phyloP scores from a whole-genome alignment of 2,329 filamentous ascomycete genomes.

The Pseudopyricularia javanii region DNA sequence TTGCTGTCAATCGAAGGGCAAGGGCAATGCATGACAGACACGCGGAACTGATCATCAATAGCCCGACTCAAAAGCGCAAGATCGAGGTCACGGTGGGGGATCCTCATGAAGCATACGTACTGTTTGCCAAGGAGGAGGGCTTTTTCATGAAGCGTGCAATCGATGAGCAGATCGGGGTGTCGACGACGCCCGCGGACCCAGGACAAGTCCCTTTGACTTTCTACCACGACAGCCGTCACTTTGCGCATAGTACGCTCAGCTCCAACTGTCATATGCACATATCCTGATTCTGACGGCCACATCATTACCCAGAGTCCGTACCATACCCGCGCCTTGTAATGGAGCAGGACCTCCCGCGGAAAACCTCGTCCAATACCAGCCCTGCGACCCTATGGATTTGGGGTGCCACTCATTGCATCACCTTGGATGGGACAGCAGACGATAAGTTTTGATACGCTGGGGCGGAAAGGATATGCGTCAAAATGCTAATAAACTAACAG shows the following conservation, averaged over 20 bases:
- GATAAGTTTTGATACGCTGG: neutral
- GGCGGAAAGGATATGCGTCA: neutral
- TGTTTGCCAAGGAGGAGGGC: neutral
- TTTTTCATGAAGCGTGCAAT: neutral
- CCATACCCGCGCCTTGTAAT: neutral
- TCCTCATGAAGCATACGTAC: neutral
- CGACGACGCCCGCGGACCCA: neutral
- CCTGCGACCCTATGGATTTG: neutral
- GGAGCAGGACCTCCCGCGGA: neutral
- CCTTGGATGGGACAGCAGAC: neutral
- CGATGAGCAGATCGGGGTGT: neutral
- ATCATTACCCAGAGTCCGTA: neutral
- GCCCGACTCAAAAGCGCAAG: neutral
- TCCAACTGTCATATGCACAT: neutral
- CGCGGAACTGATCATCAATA: neutral
- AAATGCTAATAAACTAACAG: neutral
- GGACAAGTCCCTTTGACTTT: neutral
- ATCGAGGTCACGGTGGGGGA: neutral
- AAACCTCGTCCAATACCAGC: neutral
- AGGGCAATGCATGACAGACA: neutral
- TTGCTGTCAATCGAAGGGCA: neutral
- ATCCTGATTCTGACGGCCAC: neutral
- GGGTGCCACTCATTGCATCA: neutral
- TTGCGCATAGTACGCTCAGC: neutral
- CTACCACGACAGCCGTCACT: neutral